phyloP scores from a whole-genome alignment of 768 basidiomycete species.

The Phlegmacium glaucopus region DNA sequence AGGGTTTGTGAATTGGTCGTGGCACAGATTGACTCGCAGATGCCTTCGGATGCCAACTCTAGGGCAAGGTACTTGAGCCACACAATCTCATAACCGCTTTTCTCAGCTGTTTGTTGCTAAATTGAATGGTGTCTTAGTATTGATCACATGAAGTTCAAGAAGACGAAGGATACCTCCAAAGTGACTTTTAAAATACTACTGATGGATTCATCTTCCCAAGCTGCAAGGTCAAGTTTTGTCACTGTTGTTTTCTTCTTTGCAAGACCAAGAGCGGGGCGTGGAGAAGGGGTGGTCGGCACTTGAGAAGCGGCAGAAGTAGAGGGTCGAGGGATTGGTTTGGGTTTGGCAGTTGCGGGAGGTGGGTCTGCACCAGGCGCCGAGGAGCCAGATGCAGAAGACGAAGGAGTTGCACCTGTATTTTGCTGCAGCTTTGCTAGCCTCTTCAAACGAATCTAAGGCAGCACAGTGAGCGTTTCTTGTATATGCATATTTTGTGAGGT shows the following conservation, averaged over 20 bases:
- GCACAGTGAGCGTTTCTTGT: not conserved
- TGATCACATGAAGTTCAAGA: not conserved
- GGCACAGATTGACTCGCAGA: slow-evolving; percentile 32
- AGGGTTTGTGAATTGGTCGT: slow-evolving; percentile 3
- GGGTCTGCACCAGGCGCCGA: slow-evolving; percentile 19
- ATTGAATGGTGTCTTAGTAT: too few relatives aligned
- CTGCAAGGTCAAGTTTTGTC: slow-evolving; percentile 47
- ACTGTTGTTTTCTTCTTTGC: slow-evolving; percentile 48
- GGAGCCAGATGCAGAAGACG: slow-evolving; percentile 30
- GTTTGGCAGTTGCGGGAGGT: slow-evolving; percentile 23
- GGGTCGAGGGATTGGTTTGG: slow-evolving; percentile 33
- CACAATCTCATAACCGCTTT: slow-evolving; percentile 62
- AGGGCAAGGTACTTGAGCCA: slow-evolving; percentile 78
- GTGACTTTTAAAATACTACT: slow-evolving; percentile 73
- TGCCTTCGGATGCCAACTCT: slow-evolving; percentile 64
- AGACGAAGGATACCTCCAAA: slow-evolving; percentile 55
- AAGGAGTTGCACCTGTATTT: slow-evolving; percentile 25
- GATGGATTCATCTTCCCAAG: slow-evolving; percentile 77
- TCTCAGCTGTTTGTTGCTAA: slow-evolving; percentile 57
- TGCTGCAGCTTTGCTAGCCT: slow-evolving; percentile 80
- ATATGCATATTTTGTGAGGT: not conserved
- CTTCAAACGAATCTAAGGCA: slow-evolving; percentile 80
- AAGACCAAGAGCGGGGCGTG: slow-evolving; percentile 28
- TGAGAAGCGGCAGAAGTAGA: slow-evolving; percentile 12
- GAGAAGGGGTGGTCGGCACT: slow-evolving; percentile 28